A percentile compares a stretch with the other conserved stretches of the same genome.
Evolutionary conservation across 2,329 filamentous ascomycete species (phyloP).

Genomic region (Botryotinia calthae): DNA sequence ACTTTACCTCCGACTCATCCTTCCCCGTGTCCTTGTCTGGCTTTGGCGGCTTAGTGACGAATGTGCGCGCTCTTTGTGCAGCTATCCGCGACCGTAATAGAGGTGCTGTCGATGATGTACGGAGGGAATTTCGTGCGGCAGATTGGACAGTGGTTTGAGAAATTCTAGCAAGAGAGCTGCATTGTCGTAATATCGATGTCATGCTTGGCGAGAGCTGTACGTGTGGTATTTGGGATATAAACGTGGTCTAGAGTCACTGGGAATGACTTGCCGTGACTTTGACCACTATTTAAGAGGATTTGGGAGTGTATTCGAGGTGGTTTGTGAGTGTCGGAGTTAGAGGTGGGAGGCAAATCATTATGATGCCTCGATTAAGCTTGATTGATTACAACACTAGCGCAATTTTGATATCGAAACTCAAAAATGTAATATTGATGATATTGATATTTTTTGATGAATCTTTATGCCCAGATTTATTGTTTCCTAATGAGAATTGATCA

Average conservation of each 20-base stretch:
- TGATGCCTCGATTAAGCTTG: constrained; percentile 20
- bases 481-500: not conserved
- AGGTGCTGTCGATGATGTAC: constrained; percentile 42
- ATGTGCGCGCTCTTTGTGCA: constrained; percentile 33
- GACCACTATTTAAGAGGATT: constrained; percentile 29
- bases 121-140: constrained; percentile 48
- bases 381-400: constrained; percentile 19
- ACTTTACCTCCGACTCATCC: constrained; percentile 30
- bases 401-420: constrained; percentile 9
- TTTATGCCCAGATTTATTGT: not conserved
- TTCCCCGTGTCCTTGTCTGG: constrained; percentile 28
- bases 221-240: constrained; percentile 3
- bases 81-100: constrained; percentile 41
- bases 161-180: constrained; percentile 63
- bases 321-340: constrained; percentile 15
- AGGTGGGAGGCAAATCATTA: constrained; percentile 20
- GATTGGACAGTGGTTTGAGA: constrained; percentile 55
- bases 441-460: not conserved
- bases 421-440: not conserved
- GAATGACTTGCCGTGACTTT: constrained; percentile 26
- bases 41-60: constrained; percentile 26
- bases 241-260: constrained; percentile 26
- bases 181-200: constrained; percentile 65
- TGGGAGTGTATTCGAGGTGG: constrained; percentile 4
- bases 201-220: constrained; percentile 47